A percentile compares a stretch with the other conserved stretches of the same genome.
Conservation (phyloP, 2,329 filamentous ascomycete genomes). For the Fusarium goolgardi region DNA sequence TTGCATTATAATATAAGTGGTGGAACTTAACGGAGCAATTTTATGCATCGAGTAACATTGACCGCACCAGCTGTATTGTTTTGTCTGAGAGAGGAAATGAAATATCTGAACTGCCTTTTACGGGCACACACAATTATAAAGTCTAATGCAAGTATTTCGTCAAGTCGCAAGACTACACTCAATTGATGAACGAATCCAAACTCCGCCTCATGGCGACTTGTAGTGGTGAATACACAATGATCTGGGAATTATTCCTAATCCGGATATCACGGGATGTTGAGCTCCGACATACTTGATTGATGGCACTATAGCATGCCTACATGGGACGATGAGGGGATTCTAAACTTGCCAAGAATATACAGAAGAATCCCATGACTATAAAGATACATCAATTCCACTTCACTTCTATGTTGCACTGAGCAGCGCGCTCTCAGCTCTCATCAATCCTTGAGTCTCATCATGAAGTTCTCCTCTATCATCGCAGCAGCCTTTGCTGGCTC, state of each 20-base stretch:
- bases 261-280: conserved; percentile 25
- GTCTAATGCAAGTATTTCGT: not conserved
- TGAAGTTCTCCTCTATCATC: conserved; percentile 26
- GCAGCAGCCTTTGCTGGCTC: conserved; percentile 14
- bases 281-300: conserved; percentile 35
- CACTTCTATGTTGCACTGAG: not conserved
- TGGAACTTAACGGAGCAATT: not conserved
- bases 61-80: not conserved
- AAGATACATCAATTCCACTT: not conserved
- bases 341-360: not conserved
- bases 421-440: not conserved
- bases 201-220: not conserved
- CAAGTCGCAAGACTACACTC: not conserved
- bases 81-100: not conserved
- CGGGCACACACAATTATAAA: not conserved
- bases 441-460: not conserved
- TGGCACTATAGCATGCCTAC: conserved; percentile 6
- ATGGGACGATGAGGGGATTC: conserved; percentile 10
- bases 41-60: not conserved
- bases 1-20: conserved; percentile 3
- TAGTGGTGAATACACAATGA: not conserved
- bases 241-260: conserved; percentile 24
- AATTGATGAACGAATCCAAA: not conserved
- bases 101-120: not conserved
- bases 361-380: conserved; percentile 14